These are phyloP conservation scores for Lathyrus sativus DNA, from an alignment of 306 rosid species.

Conservation along the genomic window DNA sequence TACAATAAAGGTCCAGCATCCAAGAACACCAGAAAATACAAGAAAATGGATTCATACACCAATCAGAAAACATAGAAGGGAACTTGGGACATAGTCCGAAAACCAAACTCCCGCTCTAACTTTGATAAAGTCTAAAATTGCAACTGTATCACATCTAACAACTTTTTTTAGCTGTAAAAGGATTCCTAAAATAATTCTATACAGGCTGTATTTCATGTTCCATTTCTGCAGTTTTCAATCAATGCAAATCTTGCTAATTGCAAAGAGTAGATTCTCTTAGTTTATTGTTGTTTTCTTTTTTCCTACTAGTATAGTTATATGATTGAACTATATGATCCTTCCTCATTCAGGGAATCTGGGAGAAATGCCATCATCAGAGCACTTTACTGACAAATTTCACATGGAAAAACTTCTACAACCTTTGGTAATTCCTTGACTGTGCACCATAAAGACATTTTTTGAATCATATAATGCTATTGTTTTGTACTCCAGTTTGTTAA, in stretches of 20 bases:
- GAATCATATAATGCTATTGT: conserved; percentile 28
- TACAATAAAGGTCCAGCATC: neutral
- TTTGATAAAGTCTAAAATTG: neutral
- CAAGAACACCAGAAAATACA: neutral
- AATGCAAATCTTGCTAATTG: conserved; percentile 37
- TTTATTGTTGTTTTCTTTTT: conserved; percentile 5
- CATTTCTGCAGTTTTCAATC: conserved; percentile 31
- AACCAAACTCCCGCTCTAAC: neutral
- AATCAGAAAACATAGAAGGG: neutral
- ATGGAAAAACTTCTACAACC: conserved; percentile 44
- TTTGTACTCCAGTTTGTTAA: conserved; percentile 37
- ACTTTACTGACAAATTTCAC: conserved; percentile 37
- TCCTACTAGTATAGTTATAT: conserved; percentile 34
- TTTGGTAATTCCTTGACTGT: conserved; percentile 48
- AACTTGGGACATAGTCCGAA: neutral
- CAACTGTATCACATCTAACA: neutral
- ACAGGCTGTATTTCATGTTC: neutral
- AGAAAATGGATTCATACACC: neutral
- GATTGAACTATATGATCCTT: conserved; percentile 30
- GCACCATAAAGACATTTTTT: conserved; percentile 29
- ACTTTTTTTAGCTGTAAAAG: conserved; percentile 5
- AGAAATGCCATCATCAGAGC: conserved; percentile 47
- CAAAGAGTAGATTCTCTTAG: conserved; percentile 26
- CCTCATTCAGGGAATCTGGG: conserved; percentile 47
- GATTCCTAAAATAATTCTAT: conserved; percentile 28